Evolutionary conservation across 2,329 filamentous ascomycete species (phyloP).

Genomic region (Fusarium vanettenii): DNA sequence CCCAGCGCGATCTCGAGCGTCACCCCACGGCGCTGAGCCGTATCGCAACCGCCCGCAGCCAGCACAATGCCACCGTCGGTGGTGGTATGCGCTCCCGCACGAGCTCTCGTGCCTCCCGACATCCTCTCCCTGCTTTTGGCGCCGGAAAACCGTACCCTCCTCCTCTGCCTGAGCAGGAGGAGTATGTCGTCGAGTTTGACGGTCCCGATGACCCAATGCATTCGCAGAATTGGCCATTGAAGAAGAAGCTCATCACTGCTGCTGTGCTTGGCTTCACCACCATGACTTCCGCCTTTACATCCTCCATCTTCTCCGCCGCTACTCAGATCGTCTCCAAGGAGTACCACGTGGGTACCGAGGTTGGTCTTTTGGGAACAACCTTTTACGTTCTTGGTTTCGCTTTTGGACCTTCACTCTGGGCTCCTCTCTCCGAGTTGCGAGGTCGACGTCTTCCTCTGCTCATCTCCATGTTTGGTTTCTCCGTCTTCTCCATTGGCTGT

Average conservation of each 20-base stretch:
- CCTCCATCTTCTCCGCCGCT: constrained; percentile 79
- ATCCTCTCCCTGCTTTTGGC: constrained; percentile 76
- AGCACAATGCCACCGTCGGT: constrained; percentile 80
- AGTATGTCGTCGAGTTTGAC: constrained; percentile 88
- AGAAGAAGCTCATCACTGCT: constrained; percentile 79
- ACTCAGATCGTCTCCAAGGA: constrained; percentile 66
- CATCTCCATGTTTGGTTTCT: constrained; percentile 75
- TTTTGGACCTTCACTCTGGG: constrained; percentile 77
- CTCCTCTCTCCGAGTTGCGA: constrained; percentile 77
- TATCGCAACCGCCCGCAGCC: constrained; percentile 76
- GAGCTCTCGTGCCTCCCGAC: constrained; percentile 61
- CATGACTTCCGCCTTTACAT: constrained; percentile 76
- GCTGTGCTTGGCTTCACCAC: constrained; percentile 80
- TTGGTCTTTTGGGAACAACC: constrained; percentile 73
- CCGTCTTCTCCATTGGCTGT: constrained; percentile 73
- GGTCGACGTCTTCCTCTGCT: constrained; percentile 74
- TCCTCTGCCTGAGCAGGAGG: constrained; percentile 74
- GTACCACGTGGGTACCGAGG: constrained; percentile 71
- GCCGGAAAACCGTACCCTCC: constrained; percentile 81
- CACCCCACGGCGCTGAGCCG: constrained; percentile 76
- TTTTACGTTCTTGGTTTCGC: constrained; percentile 80
- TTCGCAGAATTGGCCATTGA: constrained; percentile 86
- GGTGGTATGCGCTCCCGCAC: constrained; percentile 51
- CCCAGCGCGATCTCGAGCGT: constrained; percentile 74
- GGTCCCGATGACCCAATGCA: constrained; percentile 86